Evolutionary conservation across 225 moss, liverwort and hornwort genomes (phyloP).

Genomic region (Physcomitrium patens): DNA sequence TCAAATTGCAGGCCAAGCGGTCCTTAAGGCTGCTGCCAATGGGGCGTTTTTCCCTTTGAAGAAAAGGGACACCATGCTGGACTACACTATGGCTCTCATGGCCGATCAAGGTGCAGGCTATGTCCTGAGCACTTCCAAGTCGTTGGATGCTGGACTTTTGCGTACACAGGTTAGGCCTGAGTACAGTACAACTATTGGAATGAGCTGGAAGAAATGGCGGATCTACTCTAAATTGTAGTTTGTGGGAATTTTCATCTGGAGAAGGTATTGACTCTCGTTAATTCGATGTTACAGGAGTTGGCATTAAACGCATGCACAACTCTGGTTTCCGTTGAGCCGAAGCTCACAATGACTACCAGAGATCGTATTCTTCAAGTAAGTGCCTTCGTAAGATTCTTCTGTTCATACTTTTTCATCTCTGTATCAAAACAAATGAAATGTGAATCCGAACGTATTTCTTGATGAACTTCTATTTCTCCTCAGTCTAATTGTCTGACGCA

Average conservation of each 20-base stretch:
- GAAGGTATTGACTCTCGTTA: constrained; percentile 12
- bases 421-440: constrained; percentile 14
- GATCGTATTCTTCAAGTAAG: constrained; percentile 92
- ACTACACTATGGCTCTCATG: constrained; percentile 96
- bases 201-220: not conserved
- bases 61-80: constrained; percentile 94
- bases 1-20: constrained; percentile 80
- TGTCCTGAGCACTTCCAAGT: constrained; percentile 77
- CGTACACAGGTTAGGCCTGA: constrained; percentile 79
- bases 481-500: not conserved
- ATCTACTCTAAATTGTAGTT: constrained; percentile 13
- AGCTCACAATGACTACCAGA: constrained; percentile 85
- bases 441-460: not conserved
- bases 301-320: constrained; percentile 95
- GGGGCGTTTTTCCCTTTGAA: constrained; percentile 91
- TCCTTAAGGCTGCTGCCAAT: constrained; percentile 85
- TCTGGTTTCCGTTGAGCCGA: constrained; percentile 96
- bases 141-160: constrained; percentile 77
- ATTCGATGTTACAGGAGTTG: constrained; percentile 67
- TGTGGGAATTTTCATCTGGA: not conserved
- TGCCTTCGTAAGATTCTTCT: constrained; percentile 3
- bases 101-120: constrained; percentile 87
- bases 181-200: not conserved
- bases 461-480: not conserved
- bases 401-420: not conserved